Evolutionary conservation across 371 early-diverging fungal genomes (phyloP).

Genomic region (Rhizopus sp.): DNA sequence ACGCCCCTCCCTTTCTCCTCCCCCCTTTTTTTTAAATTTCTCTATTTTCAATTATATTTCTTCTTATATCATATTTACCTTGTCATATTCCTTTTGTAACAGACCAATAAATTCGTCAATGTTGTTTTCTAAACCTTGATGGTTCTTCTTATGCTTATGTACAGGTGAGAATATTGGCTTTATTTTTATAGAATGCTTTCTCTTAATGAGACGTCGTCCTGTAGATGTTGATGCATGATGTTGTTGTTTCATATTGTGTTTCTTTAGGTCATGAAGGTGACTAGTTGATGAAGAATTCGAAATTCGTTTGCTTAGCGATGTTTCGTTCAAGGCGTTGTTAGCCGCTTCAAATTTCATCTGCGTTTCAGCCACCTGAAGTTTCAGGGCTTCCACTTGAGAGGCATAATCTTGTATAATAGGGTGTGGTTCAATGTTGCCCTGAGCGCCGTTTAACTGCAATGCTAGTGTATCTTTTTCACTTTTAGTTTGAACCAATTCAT

Average conservation of each 20-base stretch:
- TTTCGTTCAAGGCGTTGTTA: background rate
- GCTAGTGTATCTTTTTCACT: slow-evolving; percentile 53
- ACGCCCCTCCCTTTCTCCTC: background rate
- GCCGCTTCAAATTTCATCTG: slow-evolving; percentile 15
- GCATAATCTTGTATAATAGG: slow-evolving; percentile 48
- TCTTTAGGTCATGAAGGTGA: background rate
- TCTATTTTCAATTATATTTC: background rate
- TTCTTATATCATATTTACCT: background rate
- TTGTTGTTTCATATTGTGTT: background rate
- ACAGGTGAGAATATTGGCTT: background rate
- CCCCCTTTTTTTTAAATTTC: background rate
- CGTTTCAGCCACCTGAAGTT: slow-evolving; percentile 42
- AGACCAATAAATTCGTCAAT: slow-evolving; percentile 9
- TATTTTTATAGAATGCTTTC: background rate
- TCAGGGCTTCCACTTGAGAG: slow-evolving; percentile 33
- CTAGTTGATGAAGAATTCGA: background rate
- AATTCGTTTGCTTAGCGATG: background rate
- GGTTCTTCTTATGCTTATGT: background rate
- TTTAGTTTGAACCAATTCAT: slow-evolving; percentile 42
- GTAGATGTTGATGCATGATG: background rate
- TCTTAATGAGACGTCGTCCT: background rate
- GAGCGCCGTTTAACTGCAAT: slow-evolving; percentile 21
- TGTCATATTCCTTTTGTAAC: slow-evolving; percentile 7
- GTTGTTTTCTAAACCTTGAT: background rate
- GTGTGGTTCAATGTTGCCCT: slow-evolving; percentile 22